Evolutionary conservation across 192 early-diverging fungal genomes (phyloP), one percentile per base, ranked within the genome.

Genomic region (Coemansia sp.): DNA sequence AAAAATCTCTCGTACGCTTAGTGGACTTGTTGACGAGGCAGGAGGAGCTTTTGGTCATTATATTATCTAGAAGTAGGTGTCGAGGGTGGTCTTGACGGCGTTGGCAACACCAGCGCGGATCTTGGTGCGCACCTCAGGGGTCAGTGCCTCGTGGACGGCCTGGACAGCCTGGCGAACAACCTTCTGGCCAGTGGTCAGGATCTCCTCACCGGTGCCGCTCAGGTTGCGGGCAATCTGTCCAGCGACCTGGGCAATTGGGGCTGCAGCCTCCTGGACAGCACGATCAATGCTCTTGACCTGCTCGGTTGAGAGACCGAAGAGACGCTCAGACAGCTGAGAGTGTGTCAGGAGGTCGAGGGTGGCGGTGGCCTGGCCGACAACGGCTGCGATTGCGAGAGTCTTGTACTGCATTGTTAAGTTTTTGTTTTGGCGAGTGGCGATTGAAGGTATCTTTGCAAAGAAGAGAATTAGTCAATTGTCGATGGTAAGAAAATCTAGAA

Each of bases 211-310:
- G 28, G 75, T 67, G 75, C 75, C 75, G 75, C 69, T 72, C 33
- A 78, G 61, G 68, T 72, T 78, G 62, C 75, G 75, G 65, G 57
- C 75, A 55, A 78, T 78, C 69, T 78, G 75, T 65, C 75, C 75
- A 40, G 75, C 75, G 40, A 78, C 68, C 75, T 78, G 75, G 58
- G 75, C 75, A 57, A 78, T 78, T 61, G 75, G 75, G 50, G 75
- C 61, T 31, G 75, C 75, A n/a, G 75, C 75, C 69, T 78, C 75
- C 69, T 78, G 75, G 56, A 78, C 69, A 47, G 75, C 75, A 37
- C 75, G 75, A 69, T 78, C 75, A 68, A 78, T 78, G 75, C 64
- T 78, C 75, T 78, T 78, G 65, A 78, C 75, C 65, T 78, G 75
- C 69, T 78, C 75, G 62, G 75, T 78, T 37, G 68, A 65, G 50